Base-by-base conservation (phyloP, 169 alveolate genomes). In the Cryptosporidium ubiquitum region DNA sequence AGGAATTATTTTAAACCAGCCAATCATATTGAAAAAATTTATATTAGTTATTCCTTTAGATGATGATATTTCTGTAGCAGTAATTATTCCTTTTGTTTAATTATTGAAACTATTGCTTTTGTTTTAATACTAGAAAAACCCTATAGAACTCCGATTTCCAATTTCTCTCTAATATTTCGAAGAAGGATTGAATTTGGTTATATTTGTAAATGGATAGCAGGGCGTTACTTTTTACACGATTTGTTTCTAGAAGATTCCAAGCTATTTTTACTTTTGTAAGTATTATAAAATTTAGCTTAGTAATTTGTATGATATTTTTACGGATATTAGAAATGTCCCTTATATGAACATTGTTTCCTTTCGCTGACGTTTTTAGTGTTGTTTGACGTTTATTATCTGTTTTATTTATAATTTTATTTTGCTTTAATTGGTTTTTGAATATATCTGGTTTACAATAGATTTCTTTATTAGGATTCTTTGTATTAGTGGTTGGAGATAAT, bases 191-290 rank as follows among this genome's bases (percentile, higher is more conserved):
- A 26, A 70, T 29, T 51, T 70, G 84, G 26, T 44, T 70, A 35
- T 70, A 70, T 23, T 51, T 44, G 18, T 51, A 47, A 31, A 49
- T 49, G 1, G 55, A 44, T 5, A 70, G 5, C 29, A 49, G 16
- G 4, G 55, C 68, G 9, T 51, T 44, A 5, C 29, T 39, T 20
- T 49, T 60, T 49, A 70, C 47, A 5, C 37, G 49, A 16, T 49
- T 70, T 14, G 84, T 26, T 6, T 70, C 51, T 16, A 70, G 66
- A 51, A 44, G n/a, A 42, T 52, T 49, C 84, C 84, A 70, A 29
- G 84, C 84, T 10, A 5, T n/a, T 26, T 26, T 70, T 49, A 33
- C 37, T 29, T 39, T 42, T 23, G 33, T 26, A 47, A 47, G 57
- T n/a, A 68, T 18, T 12, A 68, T 68, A 6, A 37, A 44, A 40